Evolutionary conservation across 2,329 filamentous ascomycete species (phyloP), one percentile per base, ranked within the genome.

Genomic region (Talaromyces sp.): DNA sequence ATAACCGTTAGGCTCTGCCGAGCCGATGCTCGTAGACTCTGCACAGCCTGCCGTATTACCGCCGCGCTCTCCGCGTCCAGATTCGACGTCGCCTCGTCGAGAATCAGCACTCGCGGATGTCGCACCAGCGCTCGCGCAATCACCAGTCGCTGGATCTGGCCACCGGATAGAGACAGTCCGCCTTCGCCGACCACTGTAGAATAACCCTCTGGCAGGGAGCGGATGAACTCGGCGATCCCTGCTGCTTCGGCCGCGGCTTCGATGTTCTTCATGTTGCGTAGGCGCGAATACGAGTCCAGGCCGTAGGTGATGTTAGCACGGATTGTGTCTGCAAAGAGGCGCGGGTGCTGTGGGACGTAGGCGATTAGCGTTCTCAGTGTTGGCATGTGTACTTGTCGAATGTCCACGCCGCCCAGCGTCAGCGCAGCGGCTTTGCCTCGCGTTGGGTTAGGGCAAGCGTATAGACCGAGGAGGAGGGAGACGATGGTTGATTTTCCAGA

Each of bases 401-500:
- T 83, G 2, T 89, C 80, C 2, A 83, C 72, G 0, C 81, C 82
- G 0, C 81, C 83, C 0, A 79, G 66, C 28, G 71, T 73, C 66
- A 92, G 87, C 0, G 83, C 74, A 69, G 68, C 1, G 74, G 36
- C 33, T 56, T 59, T 28, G n/a, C 52, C 57, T 1, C 10, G 53
- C 14, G 42, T 28, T 14, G 61, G 51, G 14, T 56, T 44, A 3
- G 51, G 56, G 28, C 61, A 62, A 59, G 79, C 74, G 69, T 95
- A 92, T 0, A 97, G 80, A 0, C 89, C 86, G 4, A 96, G 77
- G 0, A 98, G 79, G 0, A 98, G 78, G 0, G 89, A 85, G 0
- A 89, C 83, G 40, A 97, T 82, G 0, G 94, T 97, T 14, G 89
- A 93, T 76, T 99, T 98, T 0, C 95, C 94, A n/a, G 89, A 91